A percentile compares a stretch with the other conserved stretches of the same genome.
These are phyloP conservation scores for Cicer pinnatifidum DNA, from an alignment of 306 rosid genomes.

Conservation along the genomic window DNA sequence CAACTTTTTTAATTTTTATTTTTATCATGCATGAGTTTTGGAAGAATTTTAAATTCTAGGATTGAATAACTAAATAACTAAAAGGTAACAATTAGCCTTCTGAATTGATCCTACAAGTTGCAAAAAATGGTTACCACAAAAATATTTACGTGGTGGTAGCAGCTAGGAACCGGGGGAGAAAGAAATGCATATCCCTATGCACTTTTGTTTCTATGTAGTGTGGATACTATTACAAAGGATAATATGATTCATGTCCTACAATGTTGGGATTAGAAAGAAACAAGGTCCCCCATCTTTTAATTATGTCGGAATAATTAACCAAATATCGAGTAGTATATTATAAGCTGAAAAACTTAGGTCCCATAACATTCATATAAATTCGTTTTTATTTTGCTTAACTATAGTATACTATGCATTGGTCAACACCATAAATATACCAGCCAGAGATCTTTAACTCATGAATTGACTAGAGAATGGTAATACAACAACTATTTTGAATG, in stretches of 20 bases:
- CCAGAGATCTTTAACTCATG: constrained; percentile 9
- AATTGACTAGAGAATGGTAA: not conserved
- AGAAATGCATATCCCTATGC: constrained; percentile 1
- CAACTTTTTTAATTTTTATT: no score
- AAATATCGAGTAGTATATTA: not conserved
- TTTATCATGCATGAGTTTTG: not conserved
- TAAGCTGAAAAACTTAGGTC: constrained; percentile 6
- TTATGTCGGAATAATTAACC: constrained; percentile 18
- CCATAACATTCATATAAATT: constrained; percentile 26
- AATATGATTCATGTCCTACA: constrained; percentile 24
- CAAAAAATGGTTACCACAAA: constrained; percentile 37
- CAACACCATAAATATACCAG: constrained; percentile 9
- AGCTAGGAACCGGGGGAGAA: constrained; percentile 14
- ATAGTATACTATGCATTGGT: not conserved
- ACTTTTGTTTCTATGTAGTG: constrained; percentile 33
- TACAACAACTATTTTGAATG: constrained; percentile 17
- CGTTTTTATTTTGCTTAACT: not conserved
- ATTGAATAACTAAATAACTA: not conserved
- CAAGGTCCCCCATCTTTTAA: constrained; percentile 17
- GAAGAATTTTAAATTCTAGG: not conserved
- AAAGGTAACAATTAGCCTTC: not conserved
- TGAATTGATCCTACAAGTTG: constrained; percentile 7
- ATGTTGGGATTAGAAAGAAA: constrained; percentile 7
- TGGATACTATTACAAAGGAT: constrained; percentile 29
- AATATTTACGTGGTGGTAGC: constrained; percentile 8